A percentile compares a stretch with the other conserved stretches of the same genome.
Conservation (phyloP, 192 early-diverging fungal genomes). For the Linnemannia zychae region DNA sequence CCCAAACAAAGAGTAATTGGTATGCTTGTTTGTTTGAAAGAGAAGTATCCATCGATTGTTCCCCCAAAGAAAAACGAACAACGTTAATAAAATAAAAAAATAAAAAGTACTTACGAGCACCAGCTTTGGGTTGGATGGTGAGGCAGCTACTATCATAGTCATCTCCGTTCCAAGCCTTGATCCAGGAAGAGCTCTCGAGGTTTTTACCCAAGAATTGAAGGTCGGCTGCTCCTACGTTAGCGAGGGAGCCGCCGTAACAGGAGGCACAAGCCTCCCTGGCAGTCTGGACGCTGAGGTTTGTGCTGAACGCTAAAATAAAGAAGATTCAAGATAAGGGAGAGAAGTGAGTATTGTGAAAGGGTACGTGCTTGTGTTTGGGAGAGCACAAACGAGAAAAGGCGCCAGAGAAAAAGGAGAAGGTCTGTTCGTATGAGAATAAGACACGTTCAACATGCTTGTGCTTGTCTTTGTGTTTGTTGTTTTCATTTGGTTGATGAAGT, state of each 20-base stretch:
- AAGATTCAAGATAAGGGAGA: background rate
- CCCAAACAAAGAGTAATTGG: background rate
- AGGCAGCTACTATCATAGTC: conserved; percentile 37
- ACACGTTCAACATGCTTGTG: background rate
- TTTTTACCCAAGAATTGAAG: conserved; percentile 21
- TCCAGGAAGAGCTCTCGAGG: conserved; percentile 35
- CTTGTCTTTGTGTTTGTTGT: too few relatives aligned
- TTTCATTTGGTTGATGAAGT: too few relatives aligned
- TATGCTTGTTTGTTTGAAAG: background rate
- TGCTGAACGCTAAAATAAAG: conserved; percentile 33
- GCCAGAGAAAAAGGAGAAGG: background rate
- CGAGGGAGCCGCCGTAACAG: conserved; percentile 33
- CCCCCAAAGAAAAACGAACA: background rate
- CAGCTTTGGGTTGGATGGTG: conserved; percentile 6
- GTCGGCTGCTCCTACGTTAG: conserved; percentile 17
- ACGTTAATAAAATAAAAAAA: background rate
- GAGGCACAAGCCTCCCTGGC: conserved; percentile 45
- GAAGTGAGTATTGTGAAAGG: too few relatives aligned
- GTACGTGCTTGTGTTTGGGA: too few relatives aligned
- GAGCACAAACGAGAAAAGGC: background rate
- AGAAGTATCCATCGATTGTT: background rate
- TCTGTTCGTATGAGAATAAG: background rate
- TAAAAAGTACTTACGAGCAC: conserved; percentile 7
- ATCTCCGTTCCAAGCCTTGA: conserved; percentile 45
- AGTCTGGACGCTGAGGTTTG: conserved; percentile 21